A percentile compares a stretch with the other conserved stretches of the same genome.
These are phyloP conservation scores for Carex kokanica DNA, from an alignment of 176 grass and related monocot species.

Conservation along the genomic window DNA sequence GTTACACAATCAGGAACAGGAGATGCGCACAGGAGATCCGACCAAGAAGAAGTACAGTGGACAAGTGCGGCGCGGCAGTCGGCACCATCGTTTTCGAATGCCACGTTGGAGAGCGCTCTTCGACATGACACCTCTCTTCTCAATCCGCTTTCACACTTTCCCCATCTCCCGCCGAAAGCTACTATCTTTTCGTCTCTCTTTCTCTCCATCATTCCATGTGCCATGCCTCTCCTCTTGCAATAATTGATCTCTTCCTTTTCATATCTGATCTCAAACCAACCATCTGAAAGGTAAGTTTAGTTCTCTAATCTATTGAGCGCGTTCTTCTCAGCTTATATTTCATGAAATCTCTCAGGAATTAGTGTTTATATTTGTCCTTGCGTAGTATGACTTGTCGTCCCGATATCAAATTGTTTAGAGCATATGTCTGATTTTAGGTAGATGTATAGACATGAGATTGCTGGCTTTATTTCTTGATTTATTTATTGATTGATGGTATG, in stretches of 20 bases:
- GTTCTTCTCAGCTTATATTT: not conserved
- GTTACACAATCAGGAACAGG: not conserved
- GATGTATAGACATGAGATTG: not conserved
- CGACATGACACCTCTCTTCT: not conserved
- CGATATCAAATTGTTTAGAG: not conserved
- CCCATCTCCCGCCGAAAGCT: not conserved
- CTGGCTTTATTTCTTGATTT: not conserved
- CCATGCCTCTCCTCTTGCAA: not conserved
- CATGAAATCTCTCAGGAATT: not conserved
- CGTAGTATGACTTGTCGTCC: not conserved
- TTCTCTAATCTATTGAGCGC: not conserved
- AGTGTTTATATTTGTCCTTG: not conserved
- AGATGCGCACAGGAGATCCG: not conserved
- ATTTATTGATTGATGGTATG: not conserved
- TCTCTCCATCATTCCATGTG: not conserved
- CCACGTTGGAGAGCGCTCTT: conserved; percentile 10
- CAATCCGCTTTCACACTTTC: not conserved
- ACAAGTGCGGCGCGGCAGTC: not conserved
- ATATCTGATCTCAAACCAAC: not conserved
- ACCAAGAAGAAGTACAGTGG: not conserved
- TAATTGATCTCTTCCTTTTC: conserved; percentile 3
- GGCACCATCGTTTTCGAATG: conserved; percentile 10
- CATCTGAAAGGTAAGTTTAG: not conserved
- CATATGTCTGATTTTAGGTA: not conserved
- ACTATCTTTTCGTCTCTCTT: not conserved